A percentile compares a stretch with the other conserved stretches of the same genome.
Conservation (phyloP, 129 eudicot species). For the Oenanthe sinensis region DNA sequence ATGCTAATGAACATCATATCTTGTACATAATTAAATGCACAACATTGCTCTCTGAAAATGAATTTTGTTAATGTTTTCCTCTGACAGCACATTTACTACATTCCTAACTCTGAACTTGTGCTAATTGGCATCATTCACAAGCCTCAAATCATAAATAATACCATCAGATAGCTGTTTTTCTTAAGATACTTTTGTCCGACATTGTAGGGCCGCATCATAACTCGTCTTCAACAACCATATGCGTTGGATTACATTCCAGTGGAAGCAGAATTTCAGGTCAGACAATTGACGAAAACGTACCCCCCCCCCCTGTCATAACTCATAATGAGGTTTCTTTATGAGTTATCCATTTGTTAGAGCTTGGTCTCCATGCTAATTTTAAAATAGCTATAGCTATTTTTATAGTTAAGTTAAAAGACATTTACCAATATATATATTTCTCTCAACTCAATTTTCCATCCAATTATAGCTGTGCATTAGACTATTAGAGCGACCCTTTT, state of each 20-base stretch:
- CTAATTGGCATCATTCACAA: not conserved
- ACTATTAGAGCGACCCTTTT: not conserved
- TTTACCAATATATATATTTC: not conserved
- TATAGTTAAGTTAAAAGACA: not conserved
- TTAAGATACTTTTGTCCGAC: not conserved
- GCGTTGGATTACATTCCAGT: constrained; percentile 95
- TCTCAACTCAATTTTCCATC: not conserved
- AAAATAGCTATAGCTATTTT: not conserved
- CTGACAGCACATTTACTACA: not conserved
- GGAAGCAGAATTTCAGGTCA: constrained; percentile 94
- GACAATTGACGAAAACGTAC: not conserved
- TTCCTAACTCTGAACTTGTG: not conserved
- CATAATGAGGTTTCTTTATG: not conserved
- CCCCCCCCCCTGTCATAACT: not conserved
- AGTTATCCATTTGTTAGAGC: not conserved
- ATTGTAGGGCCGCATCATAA: constrained; percentile 83
- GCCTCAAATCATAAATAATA: no score
- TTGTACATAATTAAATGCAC: not conserved
- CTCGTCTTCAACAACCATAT: constrained; percentile 98
- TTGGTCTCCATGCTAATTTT: not conserved
- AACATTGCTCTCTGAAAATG: not conserved
- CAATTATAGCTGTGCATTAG: not conserved
- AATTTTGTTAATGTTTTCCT: not conserved
- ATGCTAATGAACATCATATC: not conserved
- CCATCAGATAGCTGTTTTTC: not conserved